These are phyloP conservation scores for Tilletia walkeri DNA, from an alignment of 1,284 basidiomycete species.

Conservation along the genomic window DNA sequence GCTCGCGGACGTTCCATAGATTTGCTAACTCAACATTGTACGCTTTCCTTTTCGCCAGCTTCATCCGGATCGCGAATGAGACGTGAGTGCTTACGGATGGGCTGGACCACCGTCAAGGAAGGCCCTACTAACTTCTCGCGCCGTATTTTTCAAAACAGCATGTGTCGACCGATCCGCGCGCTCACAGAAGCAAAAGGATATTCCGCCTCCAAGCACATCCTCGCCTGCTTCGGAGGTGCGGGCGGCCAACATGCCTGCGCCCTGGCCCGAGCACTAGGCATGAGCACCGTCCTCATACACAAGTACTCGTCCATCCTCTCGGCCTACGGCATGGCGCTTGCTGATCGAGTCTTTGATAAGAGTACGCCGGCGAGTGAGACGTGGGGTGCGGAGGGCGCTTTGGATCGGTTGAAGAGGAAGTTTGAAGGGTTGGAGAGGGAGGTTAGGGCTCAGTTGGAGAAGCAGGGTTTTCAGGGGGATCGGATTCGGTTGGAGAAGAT, in stretches of 20 bases:
- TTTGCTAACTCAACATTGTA: neutral
- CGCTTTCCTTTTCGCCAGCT: constrained; percentile 16
- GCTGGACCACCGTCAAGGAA: too few species aligned
- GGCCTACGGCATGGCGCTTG: constrained; percentile 83
- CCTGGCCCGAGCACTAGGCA: constrained; percentile 76
- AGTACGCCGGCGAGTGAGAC: constrained; percentile 81
- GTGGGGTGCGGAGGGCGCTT: constrained; percentile 53
- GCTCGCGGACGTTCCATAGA: too few species aligned
- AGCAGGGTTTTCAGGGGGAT: constrained; percentile 75
- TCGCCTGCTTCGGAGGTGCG: constrained; percentile 86
- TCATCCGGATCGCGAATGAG: constrained; percentile 53
- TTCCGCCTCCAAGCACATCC: constrained; percentile 79
- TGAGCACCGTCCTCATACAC: constrained; percentile 80
- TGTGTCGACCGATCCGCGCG: constrained; percentile 87
- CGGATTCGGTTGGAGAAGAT: constrained; percentile 74
- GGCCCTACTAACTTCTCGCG: too few species aligned
- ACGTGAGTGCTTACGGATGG: constrained; percentile 18
- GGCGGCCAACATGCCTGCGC: constrained; percentile 90
- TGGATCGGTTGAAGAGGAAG: constrained; percentile 27
- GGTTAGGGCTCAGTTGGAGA: constrained; percentile 66
- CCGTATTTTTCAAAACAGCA: constrained; percentile 57
- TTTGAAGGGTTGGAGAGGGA: constrained; percentile 61
- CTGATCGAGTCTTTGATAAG: constrained; percentile 71
- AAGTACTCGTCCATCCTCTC: constrained; percentile 81
- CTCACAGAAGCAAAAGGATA: constrained; percentile 86